Conservation (phyloP, 2,329 filamentous ascomycete genomes). For the Cladophialophora yegresii region DNA sequence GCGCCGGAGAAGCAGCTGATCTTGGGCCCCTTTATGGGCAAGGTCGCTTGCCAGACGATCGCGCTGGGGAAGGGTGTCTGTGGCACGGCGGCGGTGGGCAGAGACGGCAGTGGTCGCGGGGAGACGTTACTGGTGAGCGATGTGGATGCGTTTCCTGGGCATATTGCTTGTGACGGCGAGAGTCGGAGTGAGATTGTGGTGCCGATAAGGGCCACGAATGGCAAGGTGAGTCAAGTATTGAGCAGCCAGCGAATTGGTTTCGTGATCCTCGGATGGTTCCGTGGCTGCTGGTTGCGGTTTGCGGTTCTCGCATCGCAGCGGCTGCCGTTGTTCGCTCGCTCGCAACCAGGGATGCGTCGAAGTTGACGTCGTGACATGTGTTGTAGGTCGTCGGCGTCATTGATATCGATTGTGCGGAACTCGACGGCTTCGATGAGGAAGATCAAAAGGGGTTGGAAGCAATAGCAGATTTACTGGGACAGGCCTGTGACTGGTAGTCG, state of each 20-base stretch:
- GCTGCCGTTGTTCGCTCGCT: not conserved
- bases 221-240: conserved; percentile 41
- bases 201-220: conserved; percentile 45
- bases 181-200: conserved; percentile 55
- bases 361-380: not conserved
- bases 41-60: conserved; percentile 53
- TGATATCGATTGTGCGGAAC: conserved; percentile 51
- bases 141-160: conserved; percentile 49
- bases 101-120: conserved; percentile 28
- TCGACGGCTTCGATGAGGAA: conserved; percentile 48
- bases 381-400: conserved; percentile 52
- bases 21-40: conserved; percentile 53
- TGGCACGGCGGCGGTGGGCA: conserved; percentile 46
- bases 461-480: conserved; percentile 45
- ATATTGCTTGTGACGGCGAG: conserved; percentile 54
- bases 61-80: conserved; percentile 51
- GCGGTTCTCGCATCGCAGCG: too few relatives aligned
- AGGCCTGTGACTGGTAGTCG: conserved; percentile 47
- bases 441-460: conserved; percentile 49
- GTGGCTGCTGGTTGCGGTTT: not conserved
- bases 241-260: not conserved
- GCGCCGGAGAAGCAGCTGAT: conserved; percentile 39
- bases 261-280: not conserved
- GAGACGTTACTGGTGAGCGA: conserved; percentile 49
- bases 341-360: not conserved